Base-by-base conservation (phyloP, 441 rosid species). In the Pelargonium myrrhifolium region DNA sequence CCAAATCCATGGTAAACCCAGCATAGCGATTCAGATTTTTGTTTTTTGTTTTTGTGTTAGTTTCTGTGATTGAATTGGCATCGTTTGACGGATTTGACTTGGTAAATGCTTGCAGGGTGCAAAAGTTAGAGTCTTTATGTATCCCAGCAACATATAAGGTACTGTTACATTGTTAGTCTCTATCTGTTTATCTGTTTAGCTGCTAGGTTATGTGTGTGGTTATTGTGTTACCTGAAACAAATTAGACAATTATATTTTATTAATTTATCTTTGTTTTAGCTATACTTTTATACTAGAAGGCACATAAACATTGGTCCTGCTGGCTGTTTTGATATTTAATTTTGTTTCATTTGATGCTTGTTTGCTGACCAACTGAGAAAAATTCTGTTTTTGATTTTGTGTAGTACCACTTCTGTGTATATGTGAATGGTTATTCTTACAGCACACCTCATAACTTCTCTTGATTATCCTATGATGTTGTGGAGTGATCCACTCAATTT, bases 101-200 rank as follows among this genome's bases (percentile, higher is more conserved):
- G 35, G 2, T 31, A 31, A 3, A 1, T n/a, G 55, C 20, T 2
- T 40, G 28, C 85, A 90, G 92, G 95, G 92, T 68, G 86, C 82
- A 67, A 81, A 76, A 60, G 96, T 91, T 43, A 80, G 97, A 69
- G 97, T 91, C 59, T 83, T 91, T 79, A 87, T 89, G 97, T 91
- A 89, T 72, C 97, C 96, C 75, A 89, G 92, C 90, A 89, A 87
- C 68, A 91, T 89, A 22, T 91, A 68, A 89, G 93, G 89, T 86
- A 17, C 55, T 62, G 9, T 40, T 42, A 43, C 37, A 4, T 0
- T 62, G 5, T 24, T 42, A 9, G 0, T 47, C 55, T 47, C n/a
- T 2, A n/a, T n/a, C 6, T n/a, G 6, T 47, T 45, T 45, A 45
- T 15, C 17, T 45, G 53, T 11, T 45, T 10, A 15, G 3, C 11